Conservation (phyloP, 768 basidiomycete genomes). For the Termitomyces sp. region DNA sequence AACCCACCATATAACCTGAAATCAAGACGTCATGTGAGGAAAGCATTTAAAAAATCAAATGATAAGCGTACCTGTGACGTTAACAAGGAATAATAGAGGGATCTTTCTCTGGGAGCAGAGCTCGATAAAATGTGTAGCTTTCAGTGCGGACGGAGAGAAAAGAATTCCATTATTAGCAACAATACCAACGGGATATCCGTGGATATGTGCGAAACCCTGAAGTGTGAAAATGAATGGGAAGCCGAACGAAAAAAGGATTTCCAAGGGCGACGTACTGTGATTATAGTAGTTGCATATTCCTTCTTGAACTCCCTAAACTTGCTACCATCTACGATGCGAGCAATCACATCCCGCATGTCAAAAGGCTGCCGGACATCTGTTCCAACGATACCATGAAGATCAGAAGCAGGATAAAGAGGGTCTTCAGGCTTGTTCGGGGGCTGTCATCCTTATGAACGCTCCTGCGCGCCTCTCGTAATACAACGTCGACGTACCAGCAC, state of each 20-base stretch:
- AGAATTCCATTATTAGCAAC: slow-evolving; percentile 94
- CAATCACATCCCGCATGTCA: slow-evolving; percentile 93
- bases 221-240: neutral
- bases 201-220: slow-evolving; percentile 84
- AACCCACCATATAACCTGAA: slow-evolving; percentile 90
- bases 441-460: slow-evolving; percentile 24
- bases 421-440: slow-evolving; percentile 57
- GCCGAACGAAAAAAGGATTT: neutral
- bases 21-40: slow-evolving; percentile 6
- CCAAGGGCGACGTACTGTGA: slow-evolving; percentile 53
- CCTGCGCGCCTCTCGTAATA: neutral
- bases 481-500: slow-evolving; percentile 36
- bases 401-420: slow-evolving; percentile 74
- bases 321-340: slow-evolving; percentile 87
- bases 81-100: slow-evolving; percentile 89
- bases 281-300: slow-evolving; percentile 87
- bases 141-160: slow-evolving; percentile 89
- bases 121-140: slow-evolving; percentile 94
- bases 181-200: slow-evolving; percentile 88
- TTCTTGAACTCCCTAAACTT: slow-evolving; percentile 94
- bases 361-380: slow-evolving; percentile 85
- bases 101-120: slow-evolving; percentile 89
- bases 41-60: neutral
- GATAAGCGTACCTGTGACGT: slow-evolving; percentile 66
- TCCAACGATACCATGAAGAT: slow-evolving; percentile 89